Evolutionary conservation across 768 basidiomycete species (phyloP).

Genomic region (Termitomyces bulborhizus): DNA sequence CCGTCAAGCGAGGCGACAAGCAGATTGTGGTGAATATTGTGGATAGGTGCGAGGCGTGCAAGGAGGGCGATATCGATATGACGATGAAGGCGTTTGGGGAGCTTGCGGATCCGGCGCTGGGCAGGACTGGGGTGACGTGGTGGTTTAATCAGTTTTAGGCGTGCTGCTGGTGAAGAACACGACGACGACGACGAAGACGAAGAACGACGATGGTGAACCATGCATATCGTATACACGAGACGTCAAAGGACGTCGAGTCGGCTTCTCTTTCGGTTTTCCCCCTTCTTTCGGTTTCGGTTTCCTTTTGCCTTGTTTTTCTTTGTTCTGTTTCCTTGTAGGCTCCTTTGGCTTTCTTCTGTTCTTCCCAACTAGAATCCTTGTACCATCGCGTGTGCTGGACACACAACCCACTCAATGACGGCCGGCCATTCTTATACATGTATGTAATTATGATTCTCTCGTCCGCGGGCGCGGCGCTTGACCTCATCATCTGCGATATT

Average conservation of each 20-base stretch:
- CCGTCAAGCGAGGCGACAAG: slow-evolving; percentile 24
- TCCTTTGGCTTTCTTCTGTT: too few relatives aligned
- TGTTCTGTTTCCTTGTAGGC: too few relatives aligned
- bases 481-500: background rate
- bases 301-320: too few relatives aligned
- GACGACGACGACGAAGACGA: background rate
- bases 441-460: too few relatives aligned
- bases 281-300: background rate
- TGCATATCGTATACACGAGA: background rate
- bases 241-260: background rate
- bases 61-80: slow-evolving; percentile 21
- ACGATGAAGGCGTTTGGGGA: slow-evolving; percentile 22
- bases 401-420: background rate
- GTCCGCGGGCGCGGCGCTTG: background rate
- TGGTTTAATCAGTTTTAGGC: slow-evolving; percentile 20
- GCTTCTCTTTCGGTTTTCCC: background rate
- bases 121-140: slow-evolving; percentile 32
- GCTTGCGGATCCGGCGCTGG: slow-evolving; percentile 19
- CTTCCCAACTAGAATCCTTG: background rate
- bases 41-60: slow-evolving; percentile 48
- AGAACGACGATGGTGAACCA: background rate
- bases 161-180: background rate
- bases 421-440: too few relatives aligned
- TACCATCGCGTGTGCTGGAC: background rate
- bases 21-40: slow-evolving; percentile 32